Evolutionary conservation across 106 monocot species (phyloP), one percentile per base, ranked within the genome.

Genomic region (Triglochin maritima): DNA sequence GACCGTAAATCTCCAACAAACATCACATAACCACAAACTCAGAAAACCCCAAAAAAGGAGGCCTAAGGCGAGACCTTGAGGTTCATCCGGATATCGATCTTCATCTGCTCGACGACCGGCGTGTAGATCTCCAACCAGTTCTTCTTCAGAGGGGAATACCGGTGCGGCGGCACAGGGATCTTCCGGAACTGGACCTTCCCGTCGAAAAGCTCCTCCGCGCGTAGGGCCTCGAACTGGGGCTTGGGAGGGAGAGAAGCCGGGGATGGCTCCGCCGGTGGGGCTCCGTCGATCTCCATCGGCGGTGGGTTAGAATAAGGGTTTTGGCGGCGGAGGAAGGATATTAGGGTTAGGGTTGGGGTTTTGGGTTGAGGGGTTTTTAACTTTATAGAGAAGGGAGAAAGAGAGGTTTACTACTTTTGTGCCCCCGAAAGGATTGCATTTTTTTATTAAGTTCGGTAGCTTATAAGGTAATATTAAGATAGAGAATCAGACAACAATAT

Each of bases 21-120:
- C 12, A 9, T 48, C 6, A 2, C 9, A 49, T 17, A 17, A 49
- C 3, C 16, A 70, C 47, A 29, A 29, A 29, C 29, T 29, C 29
- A 29, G 29, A 29, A 29, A 29, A 29, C 29, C 29, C 29, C 47
- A 17, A 62, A 62, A 4, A n/a, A 68, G 0, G 4, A 5, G 44
- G 11, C 7, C 44, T 4, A 69, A 15, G 7, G 45, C 12, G 13
- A 64, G 10, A 85, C 94, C 87, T 94, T 94, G 56, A 90, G 87
- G 67, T 94, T 94, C 94, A 94, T 94, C 64, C 94, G 80, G 64
- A 94, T 85, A 52, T 94, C 94, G 60, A 94, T 68, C 81, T 90
- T 85, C 94, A 94, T 94, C 69, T 94, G 85, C 41, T 90, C 89
- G 71, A 83, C 87, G n/a, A 94, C 70, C 8, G 87, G 87, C 7